Base-by-base conservation (phyloP, 306 rosid genomes). In the Hippophae tibetana region DNA sequence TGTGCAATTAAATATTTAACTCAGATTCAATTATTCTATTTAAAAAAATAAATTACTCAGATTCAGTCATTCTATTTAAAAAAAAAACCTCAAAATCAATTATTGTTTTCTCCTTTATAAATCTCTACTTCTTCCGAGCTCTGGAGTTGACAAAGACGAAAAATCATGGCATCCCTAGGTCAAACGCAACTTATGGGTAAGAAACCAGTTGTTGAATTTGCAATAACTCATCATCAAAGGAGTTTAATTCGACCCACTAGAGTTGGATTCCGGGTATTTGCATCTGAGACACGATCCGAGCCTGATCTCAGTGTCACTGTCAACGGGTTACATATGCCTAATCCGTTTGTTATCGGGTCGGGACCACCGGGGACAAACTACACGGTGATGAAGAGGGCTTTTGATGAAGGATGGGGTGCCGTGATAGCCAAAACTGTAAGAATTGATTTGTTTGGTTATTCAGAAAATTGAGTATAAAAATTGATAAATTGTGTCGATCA, bases 361-460 rank as follows among this genome's bases (percentile, higher is more conserved):
- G 99, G 96, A 66, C 99, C 96, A 10, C 99, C 99, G 0, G 99
- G 96, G 6, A 92, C 99, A n/a, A 92, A 92, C 70, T 92, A 92
- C 64, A 92, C 96, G 42, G 99, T 92, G 58, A 92, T 92, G 99
- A 92, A 92, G 60, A 85, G 86, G 63, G 96, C 99, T 54, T 92
- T 92, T 62, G 99, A 92, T 66, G 99, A 92, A 81, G 99, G 99
- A 1, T 92, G 99, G 99, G 99, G 99, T 13, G 96, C 86, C 54
- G 96, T 92, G 69, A 92, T 92, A 64, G 99, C 96, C 27, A 92
- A 92, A 72, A 92, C 99, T 82, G 99, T 92, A 74, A 76, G 93
- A 31, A 31, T 52, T 50, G 54, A 63, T 51, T 38, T 57, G 56
- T 42, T 66, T 62, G 53, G 26, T 44, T 56, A 41, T 38, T 56